Evolutionary conservation across 805 yeast genomes (phyloP), one percentile per base, ranked within the genome.

Genomic region (Teunomyces gatunensis): DNA sequence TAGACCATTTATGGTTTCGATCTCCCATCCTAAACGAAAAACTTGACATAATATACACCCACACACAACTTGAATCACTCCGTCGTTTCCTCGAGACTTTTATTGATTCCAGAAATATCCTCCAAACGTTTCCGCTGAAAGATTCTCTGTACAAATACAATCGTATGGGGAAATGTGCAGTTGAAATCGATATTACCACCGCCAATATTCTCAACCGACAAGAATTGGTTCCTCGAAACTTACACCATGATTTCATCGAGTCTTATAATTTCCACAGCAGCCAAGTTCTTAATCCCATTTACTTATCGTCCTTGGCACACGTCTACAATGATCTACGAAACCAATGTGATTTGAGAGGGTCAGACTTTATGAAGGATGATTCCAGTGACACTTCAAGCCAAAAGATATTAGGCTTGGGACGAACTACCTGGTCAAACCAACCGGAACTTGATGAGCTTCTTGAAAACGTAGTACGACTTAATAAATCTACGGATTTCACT

Each of bases 151-250:
- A 39, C 2, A 49, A 44, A 3, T 75, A 68, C 48, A 75, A 78
- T 1, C 67, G 95, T 48, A 78, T 82, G 45, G 86, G 90, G 0
- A 71, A 80, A 49, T 73, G 85, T 4, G 66, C 83, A 7, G 59
- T 89, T 4, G 98, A 92, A 60, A 58, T 90, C 11, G 97, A 92
- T 61, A 67, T 85, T 0, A 55, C 73, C 5, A 83, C 89, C 0
- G 74, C 69, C n/a, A 67, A 75, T 61, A 85, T 92, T 10, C 28
- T 66, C 6, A 90, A 91, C 59, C 65, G 90, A 20, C 45, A 56
- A 1, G 67, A 66, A 0, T 40, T 84, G 7, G 56, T 54, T 3
- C 75, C 74, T 47, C 58, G 82, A 28, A 68, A 77, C 45, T 53
- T 80, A 4, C 90, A 85, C 58, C 63, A 73, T 47, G 71, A 74